phyloP scores from a whole-genome alignment of 768 basidiomycete species.

The Xerocomellus intermedius region DNA sequence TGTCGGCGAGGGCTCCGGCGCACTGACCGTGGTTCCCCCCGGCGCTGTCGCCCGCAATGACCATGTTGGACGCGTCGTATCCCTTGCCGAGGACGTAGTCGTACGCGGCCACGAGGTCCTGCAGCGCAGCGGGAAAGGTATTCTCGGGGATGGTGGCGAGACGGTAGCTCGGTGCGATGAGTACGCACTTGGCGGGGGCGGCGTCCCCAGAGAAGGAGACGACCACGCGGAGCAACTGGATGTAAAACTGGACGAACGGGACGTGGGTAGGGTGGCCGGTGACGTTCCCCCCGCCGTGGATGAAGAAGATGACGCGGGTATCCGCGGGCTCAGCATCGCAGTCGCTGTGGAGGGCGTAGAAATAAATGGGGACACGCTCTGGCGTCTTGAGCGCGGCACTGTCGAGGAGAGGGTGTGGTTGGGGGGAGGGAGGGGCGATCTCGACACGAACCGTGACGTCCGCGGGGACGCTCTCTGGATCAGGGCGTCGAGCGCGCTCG shows the following conservation, averaged over 20 bases:
- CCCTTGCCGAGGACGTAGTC: slow-evolving; percentile 26
- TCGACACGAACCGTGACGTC: slow-evolving; percentile 16
- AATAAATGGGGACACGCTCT: slow-evolving; percentile 23
- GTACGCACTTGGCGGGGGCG: not conserved
- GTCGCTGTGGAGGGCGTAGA: slow-evolving; percentile 9
- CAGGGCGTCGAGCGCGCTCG: slow-evolving; percentile 7
- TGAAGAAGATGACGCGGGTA: slow-evolving; percentile 20
- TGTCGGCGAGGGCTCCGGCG: no score
- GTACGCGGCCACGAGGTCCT: slow-evolving; percentile 26
- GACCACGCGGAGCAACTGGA: slow-evolving; percentile 8
- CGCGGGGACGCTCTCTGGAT: not conserved
- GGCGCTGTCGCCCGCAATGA: slow-evolving; percentile 25
- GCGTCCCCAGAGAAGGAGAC: not conserved
- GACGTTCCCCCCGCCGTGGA: slow-evolving; percentile 25
- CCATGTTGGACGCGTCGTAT: slow-evolving; percentile 20
- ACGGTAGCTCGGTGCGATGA: slow-evolving; percentile 26
- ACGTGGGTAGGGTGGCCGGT: slow-evolving; percentile 14
- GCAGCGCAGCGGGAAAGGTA: slow-evolving; percentile 23
- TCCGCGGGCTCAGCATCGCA: not conserved
- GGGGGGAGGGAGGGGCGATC: slow-evolving; percentile 15
- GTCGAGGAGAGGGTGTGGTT: not conserved
- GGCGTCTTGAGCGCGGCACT: slow-evolving; percentile 7
- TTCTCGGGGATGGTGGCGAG: slow-evolving; percentile 22
- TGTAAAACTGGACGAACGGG: slow-evolving; percentile 5
- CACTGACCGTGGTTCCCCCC: slow-evolving; percentile 26